Evolutionary conservation across 2,329 filamentous ascomycete genomes (phyloP).

Genomic region (Xylariaceae sp.): DNA sequence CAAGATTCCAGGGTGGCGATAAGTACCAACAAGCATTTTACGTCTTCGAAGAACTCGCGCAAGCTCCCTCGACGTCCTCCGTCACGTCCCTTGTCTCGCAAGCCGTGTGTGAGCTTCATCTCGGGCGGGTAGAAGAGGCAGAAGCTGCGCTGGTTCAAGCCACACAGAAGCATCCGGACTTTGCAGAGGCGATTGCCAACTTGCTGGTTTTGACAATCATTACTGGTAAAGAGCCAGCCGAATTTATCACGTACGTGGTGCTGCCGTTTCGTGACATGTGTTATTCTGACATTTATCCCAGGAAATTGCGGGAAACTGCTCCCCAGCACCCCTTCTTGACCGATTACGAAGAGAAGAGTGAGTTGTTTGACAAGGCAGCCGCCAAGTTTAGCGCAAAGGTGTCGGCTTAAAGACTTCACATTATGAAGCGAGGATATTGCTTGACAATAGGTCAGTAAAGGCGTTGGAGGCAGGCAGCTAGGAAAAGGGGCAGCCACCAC

Average conservation of each 20-base stretch:
- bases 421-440: too few species aligned
- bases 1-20: slow-evolving; percentile 67
- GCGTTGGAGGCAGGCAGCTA: too few species aligned
- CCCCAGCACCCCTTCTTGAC: slow-evolving; percentile 66
- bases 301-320: slow-evolving; percentile 49
- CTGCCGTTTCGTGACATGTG: not conserved
- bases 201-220: slow-evolving; percentile 74
- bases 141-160: slow-evolving; percentile 82
- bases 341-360: slow-evolving; percentile 80
- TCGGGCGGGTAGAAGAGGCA: slow-evolving; percentile 83
- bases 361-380: slow-evolving; percentile 81
- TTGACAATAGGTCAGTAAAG: too few species aligned
- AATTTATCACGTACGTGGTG: slow-evolving; percentile 58
- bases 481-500: too few species aligned
- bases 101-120: slow-evolving; percentile 85
- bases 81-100: slow-evolving; percentile 76
- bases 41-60: slow-evolving; percentile 93
- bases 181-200: slow-evolving; percentile 77
- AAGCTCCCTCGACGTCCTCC: slow-evolving; percentile 76
- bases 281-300: slow-evolving; percentile 1
- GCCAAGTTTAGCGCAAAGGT: slow-evolving; percentile 86
- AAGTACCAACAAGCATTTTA: slow-evolving; percentile 97
- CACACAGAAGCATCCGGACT: slow-evolving; percentile 65
- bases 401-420: slow-evolving; percentile 46
- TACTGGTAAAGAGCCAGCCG: slow-evolving; percentile 64